Conservation (phyloP, 176 grass and related monocot species). For the Musa beccarii region DNA sequence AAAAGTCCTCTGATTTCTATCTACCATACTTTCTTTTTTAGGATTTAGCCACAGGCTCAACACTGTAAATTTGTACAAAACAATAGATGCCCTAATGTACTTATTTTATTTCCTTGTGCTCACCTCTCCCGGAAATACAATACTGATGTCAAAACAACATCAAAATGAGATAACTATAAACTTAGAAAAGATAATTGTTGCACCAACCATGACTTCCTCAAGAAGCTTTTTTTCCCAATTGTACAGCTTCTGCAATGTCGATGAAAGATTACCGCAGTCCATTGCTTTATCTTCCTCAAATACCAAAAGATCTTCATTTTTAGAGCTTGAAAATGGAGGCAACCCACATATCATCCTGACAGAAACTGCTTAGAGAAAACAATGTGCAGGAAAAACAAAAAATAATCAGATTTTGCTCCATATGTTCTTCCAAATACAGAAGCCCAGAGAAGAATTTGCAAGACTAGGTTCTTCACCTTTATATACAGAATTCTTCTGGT, state of each 20-base stretch:
- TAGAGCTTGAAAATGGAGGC: conserved; percentile 29
- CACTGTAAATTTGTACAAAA: background rate
- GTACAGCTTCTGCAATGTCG: conserved; percentile 87
- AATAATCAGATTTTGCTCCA: background rate
- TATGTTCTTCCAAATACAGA: background rate
- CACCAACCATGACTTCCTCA: conserved; percentile 89
- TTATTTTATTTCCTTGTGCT: background rate
- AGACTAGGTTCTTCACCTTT: conserved; percentile 41
- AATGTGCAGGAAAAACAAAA: background rate
- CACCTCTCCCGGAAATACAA: no score
- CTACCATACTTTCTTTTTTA: background rate
- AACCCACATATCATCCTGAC: conserved; percentile 76
- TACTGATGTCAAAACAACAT: background rate
- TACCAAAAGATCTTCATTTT: conserved; percentile 45
- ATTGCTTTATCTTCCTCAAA: conserved; percentile 76
- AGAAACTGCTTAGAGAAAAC: conserved; percentile 37
- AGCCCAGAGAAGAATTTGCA: background rate
- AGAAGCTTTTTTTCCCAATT: conserved; percentile 98
- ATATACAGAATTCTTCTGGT: conserved; percentile 65
- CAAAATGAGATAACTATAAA: background rate
- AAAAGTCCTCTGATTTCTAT: no score
- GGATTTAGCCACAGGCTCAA: background rate
- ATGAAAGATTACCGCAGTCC: conserved; percentile 76
- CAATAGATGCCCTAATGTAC: background rate
- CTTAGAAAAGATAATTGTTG: background rate